Percentiles rank a stretch among this genome's conserved stretches.
These are phyloP conservation scores for Aureobasidium sp. DNA, from an alignment of 2,329 filamentous ascomycete genomes.

Conservation along the genomic window DNA sequence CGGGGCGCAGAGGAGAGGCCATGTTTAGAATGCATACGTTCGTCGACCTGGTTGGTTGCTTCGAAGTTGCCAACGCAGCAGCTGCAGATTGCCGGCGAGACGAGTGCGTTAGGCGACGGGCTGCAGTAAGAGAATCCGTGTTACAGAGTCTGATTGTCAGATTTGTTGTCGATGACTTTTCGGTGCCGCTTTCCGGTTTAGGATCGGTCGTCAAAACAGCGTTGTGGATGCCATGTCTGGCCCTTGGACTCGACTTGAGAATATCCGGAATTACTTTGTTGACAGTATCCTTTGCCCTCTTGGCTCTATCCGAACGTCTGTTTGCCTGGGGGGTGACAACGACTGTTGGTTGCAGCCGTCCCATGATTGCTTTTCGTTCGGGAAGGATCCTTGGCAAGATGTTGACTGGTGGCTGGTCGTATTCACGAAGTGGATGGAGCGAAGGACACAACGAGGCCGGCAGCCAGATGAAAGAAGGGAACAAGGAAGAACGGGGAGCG, in stretches of 20 bases:
- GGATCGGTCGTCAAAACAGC: constrained; percentile 45
- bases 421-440: neutral
- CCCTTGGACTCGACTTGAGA: constrained; percentile 47
- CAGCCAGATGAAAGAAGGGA: neutral
- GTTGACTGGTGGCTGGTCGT: neutral
- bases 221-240: constrained; percentile 47
- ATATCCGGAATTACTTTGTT: constrained; percentile 55
- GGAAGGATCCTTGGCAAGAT: constrained; percentile 2
- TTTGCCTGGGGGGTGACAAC: constrained; percentile 20
- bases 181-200: constrained; percentile 19
- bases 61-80: neutral
- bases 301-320: constrained; percentile 35
- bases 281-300: constrained; percentile 50
- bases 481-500: neutral
- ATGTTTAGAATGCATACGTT: constrained; percentile 55
- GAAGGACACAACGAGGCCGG: neutral
- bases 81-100: constrained; percentile 17
- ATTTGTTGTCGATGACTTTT: constrained; percentile 1
- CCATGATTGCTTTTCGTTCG: constrained; percentile 16
- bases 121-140: constrained; percentile 50
- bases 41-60: constrained; percentile 11
- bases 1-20: constrained; percentile 55
- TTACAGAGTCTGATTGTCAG: constrained; percentile 41
- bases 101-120: constrained; percentile 31
- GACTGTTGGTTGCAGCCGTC: constrained; percentile 19